phyloP scores from a whole-genome alignment of 2,329 filamentous ascomycete species.

The Botrytis fabae region DNA sequence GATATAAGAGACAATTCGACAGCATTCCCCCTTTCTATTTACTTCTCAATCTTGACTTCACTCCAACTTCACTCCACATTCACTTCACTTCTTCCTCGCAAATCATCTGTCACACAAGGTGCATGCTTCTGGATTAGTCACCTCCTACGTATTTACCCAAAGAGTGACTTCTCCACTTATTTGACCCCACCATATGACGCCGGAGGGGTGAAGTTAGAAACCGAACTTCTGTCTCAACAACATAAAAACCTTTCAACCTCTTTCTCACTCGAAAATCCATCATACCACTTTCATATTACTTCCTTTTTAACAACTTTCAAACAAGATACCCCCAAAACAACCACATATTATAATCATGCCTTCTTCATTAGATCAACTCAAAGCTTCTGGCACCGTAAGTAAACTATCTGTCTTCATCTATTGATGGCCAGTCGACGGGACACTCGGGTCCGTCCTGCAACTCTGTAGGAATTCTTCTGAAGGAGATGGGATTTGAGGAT shows the following conservation, averaged over 20 bases:
- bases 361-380: slow-evolving; percentile 93
- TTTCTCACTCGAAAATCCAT: background rate
- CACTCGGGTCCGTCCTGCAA: background rate
- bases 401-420: slow-evolving; percentile 31
- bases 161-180: background rate
- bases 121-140: background rate
- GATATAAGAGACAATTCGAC: background rate
- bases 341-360: slow-evolving; percentile 60
- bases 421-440: slow-evolving; percentile 11
- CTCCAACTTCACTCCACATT: background rate
- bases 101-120: slow-evolving; percentile 1
- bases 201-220: slow-evolving; percentile 13
- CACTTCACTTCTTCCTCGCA: background rate
- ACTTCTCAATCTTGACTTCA: slow-evolving; percentile 5
- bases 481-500: slow-evolving; percentile 9
- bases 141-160: background rate
- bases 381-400: slow-evolving; percentile 93
- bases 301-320: slow-evolving; percentile 17
- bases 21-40: background rate
- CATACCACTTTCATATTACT: slow-evolving; percentile 12
- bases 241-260: slow-evolving; percentile 22
- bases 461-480: background rate
- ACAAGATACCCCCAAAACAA: slow-evolving; percentile 28
- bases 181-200: slow-evolving; percentile 20
- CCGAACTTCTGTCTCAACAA: slow-evolving; percentile 6